Evolutionary conservation across 2,329 filamentous ascomycete species (phyloP).

Genomic region (Aspergillus sojae): DNA sequence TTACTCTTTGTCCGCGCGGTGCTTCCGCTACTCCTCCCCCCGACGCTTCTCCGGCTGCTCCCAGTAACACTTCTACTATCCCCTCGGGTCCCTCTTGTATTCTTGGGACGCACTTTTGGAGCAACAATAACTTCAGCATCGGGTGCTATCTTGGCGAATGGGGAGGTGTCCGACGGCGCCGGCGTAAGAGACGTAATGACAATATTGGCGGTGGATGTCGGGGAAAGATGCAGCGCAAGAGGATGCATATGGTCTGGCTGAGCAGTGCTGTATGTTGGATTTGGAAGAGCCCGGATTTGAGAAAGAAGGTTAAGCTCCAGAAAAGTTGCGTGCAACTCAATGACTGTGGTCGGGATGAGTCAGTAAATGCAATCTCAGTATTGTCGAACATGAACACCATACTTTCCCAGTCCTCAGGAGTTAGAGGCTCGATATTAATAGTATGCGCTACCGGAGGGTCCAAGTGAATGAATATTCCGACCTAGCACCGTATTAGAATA

Average conservation of each 20-base stretch:
- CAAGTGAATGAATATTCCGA: conserved; percentile 72
- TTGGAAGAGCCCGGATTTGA: conserved; percentile 91
- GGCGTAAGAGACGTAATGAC: conserved; percentile 82
- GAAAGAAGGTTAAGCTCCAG: conserved; percentile 90
- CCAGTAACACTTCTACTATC: conserved; percentile 81
- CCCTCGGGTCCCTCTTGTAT: conserved; percentile 61
- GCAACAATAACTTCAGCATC: conserved; percentile 97
- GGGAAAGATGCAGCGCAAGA: conserved; percentile 88
- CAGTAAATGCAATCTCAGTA: conserved; percentile 9
- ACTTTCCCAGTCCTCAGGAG: conserved; percentile 95
- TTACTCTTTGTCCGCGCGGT: conserved; percentile 63
- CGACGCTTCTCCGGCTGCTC: conserved; percentile 72
- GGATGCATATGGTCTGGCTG: conserved; percentile 68
- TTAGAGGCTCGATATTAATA: conserved; percentile 94
- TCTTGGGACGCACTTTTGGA: conserved; percentile 80
- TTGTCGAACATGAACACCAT: conserved; percentile 28
- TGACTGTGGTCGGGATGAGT: conserved; percentile 56
- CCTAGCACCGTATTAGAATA: conserved; percentile 43
- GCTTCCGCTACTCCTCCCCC: conserved; percentile 71
- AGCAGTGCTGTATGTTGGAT: conserved; percentile 67
- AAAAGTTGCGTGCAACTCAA: conserved; percentile 94
- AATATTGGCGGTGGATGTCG: conserved; percentile 93
- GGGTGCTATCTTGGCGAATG: conserved; percentile 89
- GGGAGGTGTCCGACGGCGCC: conserved; percentile 63
- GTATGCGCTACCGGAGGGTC: conserved; percentile 91